Percentiles rank a stretch among this genome's conserved stretches.
Conservation (phyloP, 176 grass and related monocot genomes). For the Avena eriantha region DNA sequence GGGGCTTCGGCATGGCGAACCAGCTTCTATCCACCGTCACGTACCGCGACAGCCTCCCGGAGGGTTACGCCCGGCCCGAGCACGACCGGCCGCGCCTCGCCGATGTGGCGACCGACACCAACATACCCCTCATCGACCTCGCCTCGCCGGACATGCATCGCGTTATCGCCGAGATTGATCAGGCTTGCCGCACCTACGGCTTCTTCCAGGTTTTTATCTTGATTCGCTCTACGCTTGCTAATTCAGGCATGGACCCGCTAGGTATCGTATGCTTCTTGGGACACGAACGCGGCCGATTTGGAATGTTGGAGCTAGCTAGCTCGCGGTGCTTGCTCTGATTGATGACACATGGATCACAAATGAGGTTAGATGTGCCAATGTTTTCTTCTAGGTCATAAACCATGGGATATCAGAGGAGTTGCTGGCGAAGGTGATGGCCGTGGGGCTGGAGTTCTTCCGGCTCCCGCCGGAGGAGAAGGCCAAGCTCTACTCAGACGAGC, state of each 20-base stretch:
- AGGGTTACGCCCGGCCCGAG: slow-evolving; percentile 66
- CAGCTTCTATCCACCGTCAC: slow-evolving; percentile 67
- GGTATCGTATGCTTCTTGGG: no score
- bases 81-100: slow-evolving; percentile 63
- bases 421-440: slow-evolving; percentile 56
- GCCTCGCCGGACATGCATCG: slow-evolving; percentile 49
- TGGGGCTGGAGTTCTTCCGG: slow-evolving; percentile 65
- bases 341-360: background rate
- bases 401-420: slow-evolving; percentile 67
- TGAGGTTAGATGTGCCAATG: background rate
- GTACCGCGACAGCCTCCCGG: slow-evolving; percentile 44
- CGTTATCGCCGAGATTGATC: slow-evolving; percentile 52
- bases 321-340: background rate
- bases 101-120: slow-evolving; percentile 49
- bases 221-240: background rate
- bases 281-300: background rate
- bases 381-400: slow-evolving; percentile 57
- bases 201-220: slow-evolving; percentile 81
- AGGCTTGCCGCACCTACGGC: slow-evolving; percentile 68
- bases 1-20: slow-evolving; percentile 44
- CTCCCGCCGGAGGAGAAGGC: slow-evolving; percentile 72
- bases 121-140: slow-evolving; percentile 75
- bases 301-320: background rate
- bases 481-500: slow-evolving; percentile 79
- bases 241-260: no score